phyloP scores from a whole-genome alignment of 169 alveolate species.

The Plasmodium inui region DNA sequence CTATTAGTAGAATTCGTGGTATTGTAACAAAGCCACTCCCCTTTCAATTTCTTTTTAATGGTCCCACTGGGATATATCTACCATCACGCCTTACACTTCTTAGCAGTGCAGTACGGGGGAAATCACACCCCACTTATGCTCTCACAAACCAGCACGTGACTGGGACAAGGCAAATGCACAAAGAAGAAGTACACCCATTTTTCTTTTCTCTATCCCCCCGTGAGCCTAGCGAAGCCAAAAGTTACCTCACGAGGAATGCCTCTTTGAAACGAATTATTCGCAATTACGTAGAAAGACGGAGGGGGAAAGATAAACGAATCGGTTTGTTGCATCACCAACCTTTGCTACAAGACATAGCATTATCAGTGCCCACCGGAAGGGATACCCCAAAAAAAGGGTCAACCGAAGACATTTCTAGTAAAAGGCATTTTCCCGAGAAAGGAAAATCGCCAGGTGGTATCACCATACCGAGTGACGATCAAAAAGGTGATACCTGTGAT shows the following conservation, averaged over 20 bases:
- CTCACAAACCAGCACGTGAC: not conserved
- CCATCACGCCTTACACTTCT: not conserved
- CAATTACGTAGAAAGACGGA: not conserved
- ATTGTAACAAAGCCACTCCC: constrained; percentile 17
- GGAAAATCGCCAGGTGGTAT: not conserved
- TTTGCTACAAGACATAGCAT: not conserved
- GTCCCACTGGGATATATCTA: not conserved
- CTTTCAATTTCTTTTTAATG: constrained; percentile 19
- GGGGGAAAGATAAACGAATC: not conserved
- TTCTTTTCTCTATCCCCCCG: not conserved
- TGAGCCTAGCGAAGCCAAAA: not conserved
- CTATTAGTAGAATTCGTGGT: constrained; percentile 6
- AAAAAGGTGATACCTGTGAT: not conserved
- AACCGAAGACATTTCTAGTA: not conserved
- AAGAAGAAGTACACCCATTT: not conserved
- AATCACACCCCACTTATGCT: not conserved
- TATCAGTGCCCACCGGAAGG: not conserved
- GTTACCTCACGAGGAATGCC: not conserved
- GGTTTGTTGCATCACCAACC: not conserved
- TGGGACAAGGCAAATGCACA: not conserved
- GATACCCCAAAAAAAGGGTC: not conserved
- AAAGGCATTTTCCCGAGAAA: not conserved
- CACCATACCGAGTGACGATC: not conserved
- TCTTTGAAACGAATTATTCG: not conserved
- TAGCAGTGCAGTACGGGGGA: not conserved